A percentile compares a stretch with the other conserved stretches of the same genome.
phyloP scores from a whole-genome alignment of 352 stramenopile genomes.

The Halophytophthora batemanensis region DNA sequence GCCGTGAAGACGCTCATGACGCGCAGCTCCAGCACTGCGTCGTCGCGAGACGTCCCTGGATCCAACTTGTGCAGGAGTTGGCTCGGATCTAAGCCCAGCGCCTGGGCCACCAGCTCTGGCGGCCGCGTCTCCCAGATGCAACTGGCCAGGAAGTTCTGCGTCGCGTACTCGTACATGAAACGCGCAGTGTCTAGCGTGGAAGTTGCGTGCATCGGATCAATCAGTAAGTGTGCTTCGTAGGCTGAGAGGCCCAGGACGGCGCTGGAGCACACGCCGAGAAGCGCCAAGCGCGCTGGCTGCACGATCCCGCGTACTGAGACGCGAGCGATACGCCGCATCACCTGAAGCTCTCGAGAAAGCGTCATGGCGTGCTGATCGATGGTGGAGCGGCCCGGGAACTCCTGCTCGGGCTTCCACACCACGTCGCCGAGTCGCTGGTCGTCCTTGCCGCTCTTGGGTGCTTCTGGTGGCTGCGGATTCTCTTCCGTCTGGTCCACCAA shows the following conservation, averaged over 20 bases:
- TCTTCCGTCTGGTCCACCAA: constrained; percentile 8
- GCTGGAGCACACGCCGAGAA: constrained; percentile 45
- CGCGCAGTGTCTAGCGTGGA: constrained; percentile 25
- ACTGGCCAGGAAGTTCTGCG: constrained; percentile 61
- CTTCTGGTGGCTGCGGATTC: constrained; percentile 1
- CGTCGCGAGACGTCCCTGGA: constrained; percentile 24
- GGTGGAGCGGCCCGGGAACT: constrained; percentile 47
- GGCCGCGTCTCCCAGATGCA: constrained; percentile 60
- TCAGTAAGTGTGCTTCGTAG: constrained; percentile 47
- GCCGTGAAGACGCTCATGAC: constrained; percentile 44
- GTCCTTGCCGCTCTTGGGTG: constrained; percentile 7
- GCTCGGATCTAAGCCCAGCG: constrained; percentile 34
- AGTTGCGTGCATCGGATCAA: constrained; percentile 24
- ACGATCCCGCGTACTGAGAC: constrained; percentile 44
- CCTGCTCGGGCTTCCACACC: constrained; percentile 56
- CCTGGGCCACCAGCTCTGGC: constrained; percentile 39
- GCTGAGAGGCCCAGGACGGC: constrained; percentile 41
- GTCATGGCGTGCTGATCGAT: constrained; percentile 34
- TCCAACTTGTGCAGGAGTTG: constrained; percentile 30
- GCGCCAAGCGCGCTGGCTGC: constrained; percentile 39
- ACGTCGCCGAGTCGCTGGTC: constrained; percentile 43
- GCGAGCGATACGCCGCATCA: constrained; percentile 40
- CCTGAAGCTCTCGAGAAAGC: constrained; percentile 36
- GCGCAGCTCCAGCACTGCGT: constrained; percentile 37
- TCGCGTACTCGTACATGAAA: constrained; percentile 58